phyloP scores from a whole-genome alignment of 768 basidiomycete genomes.

The Pleurotus salmoneostramineus region DNA sequence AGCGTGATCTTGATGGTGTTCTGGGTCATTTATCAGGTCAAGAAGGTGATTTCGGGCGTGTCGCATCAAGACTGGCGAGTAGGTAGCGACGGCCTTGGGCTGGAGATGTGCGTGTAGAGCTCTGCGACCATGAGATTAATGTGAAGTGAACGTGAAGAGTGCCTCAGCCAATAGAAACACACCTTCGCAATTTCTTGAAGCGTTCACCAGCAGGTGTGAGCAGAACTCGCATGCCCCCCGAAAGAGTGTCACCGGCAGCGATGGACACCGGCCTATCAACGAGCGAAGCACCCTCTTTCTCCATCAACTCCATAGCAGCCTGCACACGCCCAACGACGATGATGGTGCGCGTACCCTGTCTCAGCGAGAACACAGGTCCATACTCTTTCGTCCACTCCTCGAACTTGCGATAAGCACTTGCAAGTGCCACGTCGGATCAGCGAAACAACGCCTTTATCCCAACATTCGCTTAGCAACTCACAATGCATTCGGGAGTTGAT shows the following conservation, averaged over 20 bases:
- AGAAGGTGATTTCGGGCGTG: constrained; percentile 39
- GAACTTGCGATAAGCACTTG: constrained; percentile 41
- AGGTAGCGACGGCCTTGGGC: constrained; percentile 44
- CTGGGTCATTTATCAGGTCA: constrained; percentile 37
- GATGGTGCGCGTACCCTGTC: constrained; percentile 40
- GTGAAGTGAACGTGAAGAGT: no score
- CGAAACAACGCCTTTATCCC: background rate
- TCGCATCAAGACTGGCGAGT: constrained; percentile 45
- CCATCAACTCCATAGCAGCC: constrained; percentile 64
- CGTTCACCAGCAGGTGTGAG: constrained; percentile 54
- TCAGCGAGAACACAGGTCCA: constrained; percentile 56
- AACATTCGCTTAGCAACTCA: constrained; percentile 16
- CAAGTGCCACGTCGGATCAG: no score
- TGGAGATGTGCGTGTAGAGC: constrained; percentile 59
- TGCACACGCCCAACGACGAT: constrained; percentile 44
- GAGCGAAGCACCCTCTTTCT: constrained; percentile 56
- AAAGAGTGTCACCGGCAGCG: constrained; percentile 56
- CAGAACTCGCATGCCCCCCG: constrained; percentile 54
- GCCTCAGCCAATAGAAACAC: constrained; percentile 7
- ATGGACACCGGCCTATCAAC: constrained; percentile 53
- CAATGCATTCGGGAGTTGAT: constrained; percentile 36
- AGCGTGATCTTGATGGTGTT: constrained; percentile 50
- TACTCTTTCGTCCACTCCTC: constrained; percentile 59
- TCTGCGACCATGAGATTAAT: constrained; percentile 20
- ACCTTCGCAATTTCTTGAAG: constrained; percentile 61